These are phyloP conservation scores for Rhododendron williamsianum DNA, from an alignment of 148 eudicot genomes.

Conservation along the genomic window DNA sequence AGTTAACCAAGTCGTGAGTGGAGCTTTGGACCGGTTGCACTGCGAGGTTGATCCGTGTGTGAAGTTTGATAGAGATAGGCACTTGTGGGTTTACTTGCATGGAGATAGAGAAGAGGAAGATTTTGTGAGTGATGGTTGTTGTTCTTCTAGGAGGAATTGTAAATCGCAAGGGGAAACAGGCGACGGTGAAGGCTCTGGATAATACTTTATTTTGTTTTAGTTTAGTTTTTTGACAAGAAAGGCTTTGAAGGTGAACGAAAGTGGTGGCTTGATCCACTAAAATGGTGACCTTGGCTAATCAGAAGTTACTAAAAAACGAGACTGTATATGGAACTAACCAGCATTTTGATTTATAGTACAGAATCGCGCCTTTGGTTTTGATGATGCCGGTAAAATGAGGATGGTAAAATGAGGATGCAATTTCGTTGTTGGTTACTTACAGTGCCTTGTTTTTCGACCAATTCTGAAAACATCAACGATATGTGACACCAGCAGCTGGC, in stretches of 20 bases:
- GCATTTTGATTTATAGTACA: neutral
- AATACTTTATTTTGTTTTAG: neutral
- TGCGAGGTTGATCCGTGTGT: slow-evolving; percentile 92
- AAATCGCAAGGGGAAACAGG: slow-evolving; percentile 37
- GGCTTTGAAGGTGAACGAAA: neutral
- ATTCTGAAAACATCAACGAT: neutral
- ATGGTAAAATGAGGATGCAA: neutral
- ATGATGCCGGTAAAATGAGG: neutral
- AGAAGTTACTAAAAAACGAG: neutral
- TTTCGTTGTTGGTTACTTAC: neutral
- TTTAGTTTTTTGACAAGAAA: neutral
- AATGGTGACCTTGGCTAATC: neutral
- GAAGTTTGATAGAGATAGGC: slow-evolving; percentile 61
- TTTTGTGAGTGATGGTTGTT: slow-evolving; percentile 80
- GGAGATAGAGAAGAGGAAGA: slow-evolving; percentile 86
- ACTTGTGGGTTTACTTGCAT: slow-evolving; percentile 84
- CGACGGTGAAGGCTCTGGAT: neutral
- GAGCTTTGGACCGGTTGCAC: slow-evolving; percentile 87
- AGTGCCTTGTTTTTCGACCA: neutral
- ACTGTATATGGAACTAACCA: neutral
- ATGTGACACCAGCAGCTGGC: neutral
- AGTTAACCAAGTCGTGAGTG: slow-evolving; percentile 83
- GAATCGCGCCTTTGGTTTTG: neutral
- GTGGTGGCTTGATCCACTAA: neutral
- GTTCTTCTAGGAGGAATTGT: slow-evolving; percentile 75